Percentiles rank a stretch among this genome's conserved stretches.
Conservation (phyloP, 228 moss, liverwort and hornwort species). For the Sphagnum magellanicum region DNA sequence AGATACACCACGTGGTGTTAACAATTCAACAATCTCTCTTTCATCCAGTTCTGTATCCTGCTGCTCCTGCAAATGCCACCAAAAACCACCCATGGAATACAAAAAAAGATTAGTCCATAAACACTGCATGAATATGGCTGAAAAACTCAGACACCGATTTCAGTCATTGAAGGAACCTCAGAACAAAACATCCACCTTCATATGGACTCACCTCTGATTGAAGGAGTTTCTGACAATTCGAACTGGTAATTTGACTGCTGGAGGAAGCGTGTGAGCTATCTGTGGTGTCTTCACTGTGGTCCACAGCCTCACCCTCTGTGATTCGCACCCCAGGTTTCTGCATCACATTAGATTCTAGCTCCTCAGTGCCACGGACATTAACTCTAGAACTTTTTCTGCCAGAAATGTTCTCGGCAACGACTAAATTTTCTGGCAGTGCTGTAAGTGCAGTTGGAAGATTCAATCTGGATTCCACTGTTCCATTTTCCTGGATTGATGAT, state of each 20-base stretch:
- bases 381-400: neutral
- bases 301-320: neutral
- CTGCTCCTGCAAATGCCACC: neutral
- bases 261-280: neutral
- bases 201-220: neutral
- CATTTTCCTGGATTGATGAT: too few relatives aligned
- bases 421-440: neutral
- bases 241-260: neutral
- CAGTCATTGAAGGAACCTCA: neutral
- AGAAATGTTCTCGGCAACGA: neutral
- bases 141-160: neutral
- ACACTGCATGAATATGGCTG: neutral
- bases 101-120: neutral
- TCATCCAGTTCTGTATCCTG: slow-evolving; percentile 15
- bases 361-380: neutral
- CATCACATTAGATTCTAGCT: neutral
- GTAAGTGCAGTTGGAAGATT: neutral
- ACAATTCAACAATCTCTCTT: slow-evolving; percentile 26
- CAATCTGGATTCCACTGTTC: too few relatives aligned
- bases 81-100: neutral
- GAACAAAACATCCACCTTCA: neutral
- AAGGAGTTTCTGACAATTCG: too few relatives aligned
- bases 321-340: neutral
- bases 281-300: neutral
- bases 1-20: slow-evolving; percentile 66